phyloP scores from a whole-genome alignment of 2,329 filamentous ascomycete genomes.

The Alternaria consortialis region DNA sequence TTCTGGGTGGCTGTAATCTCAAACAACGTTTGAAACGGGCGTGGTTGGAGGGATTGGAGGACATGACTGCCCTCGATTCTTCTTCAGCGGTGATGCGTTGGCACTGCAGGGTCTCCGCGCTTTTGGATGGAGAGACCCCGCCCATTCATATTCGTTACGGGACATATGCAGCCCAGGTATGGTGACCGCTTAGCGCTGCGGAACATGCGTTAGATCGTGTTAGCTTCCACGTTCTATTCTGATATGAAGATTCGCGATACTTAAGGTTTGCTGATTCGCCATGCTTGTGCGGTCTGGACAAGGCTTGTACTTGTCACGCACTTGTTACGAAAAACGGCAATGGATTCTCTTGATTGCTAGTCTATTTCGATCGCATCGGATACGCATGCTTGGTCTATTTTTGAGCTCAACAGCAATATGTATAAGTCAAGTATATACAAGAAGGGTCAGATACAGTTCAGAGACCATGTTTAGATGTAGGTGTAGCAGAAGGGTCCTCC shows the following conservation, averaged over 20 bases:
- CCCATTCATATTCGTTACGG: constrained; percentile 23
- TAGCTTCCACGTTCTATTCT: constrained; percentile 2
- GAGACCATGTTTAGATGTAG: constrained; percentile 42
- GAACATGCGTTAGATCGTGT: constrained; percentile 21
- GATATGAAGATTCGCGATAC: background rate
- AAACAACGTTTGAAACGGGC: constrained; percentile 37
- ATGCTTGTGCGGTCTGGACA: background rate
- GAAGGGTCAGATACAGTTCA: background rate
- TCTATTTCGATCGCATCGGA: background rate
- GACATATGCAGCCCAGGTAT: constrained; percentile 24
- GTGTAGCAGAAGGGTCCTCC: constrained; percentile 60
- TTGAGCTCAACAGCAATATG: constrained; percentile 2
- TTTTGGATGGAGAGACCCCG: constrained; percentile 20
- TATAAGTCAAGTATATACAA: constrained; percentile 16
- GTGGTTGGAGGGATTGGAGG: constrained; percentile 43
- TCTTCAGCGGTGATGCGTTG: constrained; percentile 47
- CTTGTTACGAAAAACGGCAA: background rate
- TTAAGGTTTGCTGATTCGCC: background rate
- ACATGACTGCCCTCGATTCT: constrained; percentile 31
- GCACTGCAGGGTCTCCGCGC: constrained; percentile 37
- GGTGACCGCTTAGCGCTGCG: constrained; percentile 30
- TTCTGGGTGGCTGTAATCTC: constrained; percentile 33
- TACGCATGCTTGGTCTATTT: constrained; percentile 5
- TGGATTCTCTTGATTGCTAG: background rate
- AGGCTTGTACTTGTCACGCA: background rate